Evolutionary conservation across 805 yeast genomes (phyloP).

Genomic region (Pichia rugopelliculosa): DNA sequence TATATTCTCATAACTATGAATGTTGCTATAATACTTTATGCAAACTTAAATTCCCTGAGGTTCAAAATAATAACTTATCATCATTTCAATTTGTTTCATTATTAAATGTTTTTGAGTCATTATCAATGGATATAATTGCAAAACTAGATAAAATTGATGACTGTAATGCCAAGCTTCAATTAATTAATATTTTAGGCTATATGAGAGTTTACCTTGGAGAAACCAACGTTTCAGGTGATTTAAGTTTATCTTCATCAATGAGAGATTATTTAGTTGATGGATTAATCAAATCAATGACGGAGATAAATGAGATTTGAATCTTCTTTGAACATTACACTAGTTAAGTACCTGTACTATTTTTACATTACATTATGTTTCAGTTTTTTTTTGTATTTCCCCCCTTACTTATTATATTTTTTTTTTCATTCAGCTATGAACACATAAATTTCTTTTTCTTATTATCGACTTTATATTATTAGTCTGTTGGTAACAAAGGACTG

Average conservation of each 20-base stretch:
- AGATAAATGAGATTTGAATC: conserved; percentile 15
- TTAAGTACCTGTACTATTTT: not conserved
- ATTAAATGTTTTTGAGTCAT: conserved; percentile 16
- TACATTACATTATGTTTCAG: not conserved
- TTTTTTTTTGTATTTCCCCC: not conserved
- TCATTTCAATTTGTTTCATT: conserved; percentile 23
- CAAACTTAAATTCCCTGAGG: conserved; percentile 21
- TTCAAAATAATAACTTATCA: conserved; percentile 17
- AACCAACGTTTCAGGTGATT: conserved; percentile 11
- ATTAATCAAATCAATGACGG: conserved; percentile 18
- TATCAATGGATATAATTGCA: conserved; percentile 15
- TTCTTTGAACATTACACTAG: not conserved
- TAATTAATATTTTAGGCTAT: conserved; percentile 23
- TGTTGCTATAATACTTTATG: conserved; percentile 13
- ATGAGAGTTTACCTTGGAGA: conserved; percentile 28
- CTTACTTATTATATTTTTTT: not conserved
- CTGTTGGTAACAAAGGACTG: too few relatives aligned
- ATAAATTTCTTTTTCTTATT: not conserved
- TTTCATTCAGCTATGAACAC: not conserved
- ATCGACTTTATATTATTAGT: too few relatives aligned
- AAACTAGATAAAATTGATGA: too few relatives aligned
- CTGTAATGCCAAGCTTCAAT: conserved; percentile 12
- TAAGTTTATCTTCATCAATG: conserved; percentile 10
- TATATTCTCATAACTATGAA: conserved; percentile 7
- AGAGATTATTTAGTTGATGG: conserved; percentile 22